These are phyloP conservation scores for Pistacia integerrima DNA, from an alignment of 345 rosid genomes.

Conservation along the genomic window DNA sequence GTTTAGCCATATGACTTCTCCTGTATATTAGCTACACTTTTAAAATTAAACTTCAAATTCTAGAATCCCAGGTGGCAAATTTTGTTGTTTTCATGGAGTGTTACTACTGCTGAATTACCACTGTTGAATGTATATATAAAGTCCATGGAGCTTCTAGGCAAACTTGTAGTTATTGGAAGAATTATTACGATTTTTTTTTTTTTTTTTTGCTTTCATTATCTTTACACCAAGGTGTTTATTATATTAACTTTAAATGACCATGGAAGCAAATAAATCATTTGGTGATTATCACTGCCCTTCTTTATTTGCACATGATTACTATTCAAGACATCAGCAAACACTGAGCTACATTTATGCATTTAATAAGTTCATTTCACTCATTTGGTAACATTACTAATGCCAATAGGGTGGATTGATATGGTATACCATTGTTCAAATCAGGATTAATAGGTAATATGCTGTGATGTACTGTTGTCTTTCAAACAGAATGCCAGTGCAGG, in stretches of 20 bases:
- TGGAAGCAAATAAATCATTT: background rate
- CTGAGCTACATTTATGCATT: background rate
- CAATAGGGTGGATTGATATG: background rate
- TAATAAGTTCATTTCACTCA: background rate
- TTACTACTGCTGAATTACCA: no score
- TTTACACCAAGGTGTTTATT: background rate
- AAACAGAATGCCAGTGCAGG: background rate
- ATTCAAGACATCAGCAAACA: background rate
- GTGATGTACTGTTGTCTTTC: background rate
- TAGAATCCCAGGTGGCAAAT: background rate
- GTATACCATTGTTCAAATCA: background rate
- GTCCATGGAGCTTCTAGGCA: background rate
- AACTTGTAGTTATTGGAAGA: background rate
- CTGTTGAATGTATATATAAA: no score
- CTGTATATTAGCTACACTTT: background rate
- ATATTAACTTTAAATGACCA: background rate
- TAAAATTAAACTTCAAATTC: no score
- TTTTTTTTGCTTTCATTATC: background rate
- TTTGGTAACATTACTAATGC: background rate
- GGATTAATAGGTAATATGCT: background rate
- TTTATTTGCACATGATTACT: background rate
- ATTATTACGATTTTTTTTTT: background rate
- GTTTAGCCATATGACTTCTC: no score
- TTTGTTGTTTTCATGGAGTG: background rate
- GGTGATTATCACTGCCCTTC: background rate